These are phyloP conservation scores for Calvatia gigantea DNA, from an alignment of 768 basidiomycete species.

Conservation along the genomic window DNA sequence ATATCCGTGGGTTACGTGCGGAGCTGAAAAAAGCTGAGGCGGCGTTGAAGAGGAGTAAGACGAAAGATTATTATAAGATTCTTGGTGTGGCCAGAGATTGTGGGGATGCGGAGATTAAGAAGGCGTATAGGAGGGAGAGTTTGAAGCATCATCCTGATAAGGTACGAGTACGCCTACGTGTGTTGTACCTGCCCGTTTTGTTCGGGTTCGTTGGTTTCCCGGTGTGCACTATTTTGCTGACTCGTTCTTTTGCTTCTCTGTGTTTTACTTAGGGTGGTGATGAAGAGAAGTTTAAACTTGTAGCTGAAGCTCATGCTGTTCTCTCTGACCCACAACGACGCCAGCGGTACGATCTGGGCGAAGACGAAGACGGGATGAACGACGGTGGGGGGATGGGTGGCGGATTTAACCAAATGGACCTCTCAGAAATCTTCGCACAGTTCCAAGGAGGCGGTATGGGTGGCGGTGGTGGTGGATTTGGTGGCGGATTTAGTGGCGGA, in stretches of 20 bases:
- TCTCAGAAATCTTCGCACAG: constrained; percentile 63
- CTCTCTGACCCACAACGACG: constrained; percentile 74
- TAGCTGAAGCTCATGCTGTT: constrained; percentile 77
- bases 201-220: too few species aligned
- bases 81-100: constrained; percentile 60
- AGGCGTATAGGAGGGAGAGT: constrained; percentile 85
- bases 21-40: constrained; percentile 84
- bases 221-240: too few species aligned
- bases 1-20: constrained; percentile 53
- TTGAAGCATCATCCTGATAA: constrained; percentile 86
- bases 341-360: constrained; percentile 76
- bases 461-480: constrained; percentile 30
- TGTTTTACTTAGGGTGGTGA: constrained; percentile 67
- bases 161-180: too few species aligned
- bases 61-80: constrained; percentile 88
- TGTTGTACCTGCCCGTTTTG: too few species aligned
- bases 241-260: constrained; percentile 7
- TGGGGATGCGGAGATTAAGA: constrained; percentile 76
- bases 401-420: constrained; percentile 43
- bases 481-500: constrained; percentile 27
- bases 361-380: constrained; percentile 70
- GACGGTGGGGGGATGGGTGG: constrained; percentile 42
- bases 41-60: constrained; percentile 81
- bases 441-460: constrained; percentile 47
- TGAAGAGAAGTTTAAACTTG: constrained; percentile 94